Conservation (phyloP, 257 asterid species). For the Jasminum sambac region DNA sequence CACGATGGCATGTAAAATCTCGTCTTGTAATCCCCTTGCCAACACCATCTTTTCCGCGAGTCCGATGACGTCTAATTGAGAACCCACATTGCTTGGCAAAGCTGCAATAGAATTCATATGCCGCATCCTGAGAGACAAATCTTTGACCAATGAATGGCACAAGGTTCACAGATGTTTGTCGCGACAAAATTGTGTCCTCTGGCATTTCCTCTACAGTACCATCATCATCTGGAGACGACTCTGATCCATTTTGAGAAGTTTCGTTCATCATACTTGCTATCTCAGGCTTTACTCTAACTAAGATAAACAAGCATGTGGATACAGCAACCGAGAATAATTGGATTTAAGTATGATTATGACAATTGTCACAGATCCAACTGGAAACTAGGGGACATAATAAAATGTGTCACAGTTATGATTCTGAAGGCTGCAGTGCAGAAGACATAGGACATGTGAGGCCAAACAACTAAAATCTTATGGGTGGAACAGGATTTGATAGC, state of each 20-base stretch:
- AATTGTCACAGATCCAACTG: background rate
- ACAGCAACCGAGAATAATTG: constrained; percentile 21
- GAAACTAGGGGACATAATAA: background rate
- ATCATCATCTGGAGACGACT: constrained; percentile 59
- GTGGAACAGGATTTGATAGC: background rate
- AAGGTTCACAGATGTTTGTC: constrained; percentile 52
- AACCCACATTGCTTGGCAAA: constrained; percentile 65
- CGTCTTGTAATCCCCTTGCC: constrained; percentile 64
- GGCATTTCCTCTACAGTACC: constrained; percentile 60
- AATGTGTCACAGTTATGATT: background rate
- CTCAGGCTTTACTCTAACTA: constrained; percentile 36
- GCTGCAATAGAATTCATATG: constrained; percentile 56
- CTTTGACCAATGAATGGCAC: constrained; percentile 59
- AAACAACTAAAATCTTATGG: background rate
- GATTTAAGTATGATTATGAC: background rate
- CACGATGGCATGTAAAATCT: constrained; percentile 66
- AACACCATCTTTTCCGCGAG: constrained; percentile 61
- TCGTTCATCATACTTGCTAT: constrained; percentile 31
- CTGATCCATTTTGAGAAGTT: constrained; percentile 51
- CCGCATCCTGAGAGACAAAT: constrained; percentile 58
- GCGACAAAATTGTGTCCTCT: constrained; percentile 53
- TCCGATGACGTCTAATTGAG: constrained; percentile 59
- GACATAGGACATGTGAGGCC: background rate
- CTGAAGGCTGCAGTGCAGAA: background rate
- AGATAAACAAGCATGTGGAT: constrained; percentile 21